Base-by-base conservation (phyloP, 2,329 filamentous ascomycete genomes). In the Alternaria sp. region DNA sequence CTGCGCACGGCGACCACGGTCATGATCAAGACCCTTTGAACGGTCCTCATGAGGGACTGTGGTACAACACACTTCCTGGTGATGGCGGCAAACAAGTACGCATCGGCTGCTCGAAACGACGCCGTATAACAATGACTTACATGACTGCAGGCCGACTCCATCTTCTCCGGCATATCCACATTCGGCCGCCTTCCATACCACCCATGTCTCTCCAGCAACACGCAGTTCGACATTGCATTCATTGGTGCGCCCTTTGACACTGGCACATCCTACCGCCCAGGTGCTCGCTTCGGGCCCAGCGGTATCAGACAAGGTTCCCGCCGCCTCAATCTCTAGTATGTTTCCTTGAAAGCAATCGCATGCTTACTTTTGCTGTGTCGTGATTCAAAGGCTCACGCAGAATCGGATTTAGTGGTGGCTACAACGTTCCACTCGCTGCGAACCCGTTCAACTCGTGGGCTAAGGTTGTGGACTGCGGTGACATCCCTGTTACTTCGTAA, bases 201-300 rank as follows among this genome's bases (percentile, higher is more conserved):
- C 61, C 91, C 92, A 4, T 96, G 93, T 77, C 84, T 96, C 5
- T 84, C 87, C n/a, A 89, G 87, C 65, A 86, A 88, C 25, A 89
- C 90, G 68, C 88, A 89, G 73, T 96, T 91, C 72, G 93, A 96
- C 69, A 94, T 96, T 79, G 93, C 93, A 2, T 96, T 96, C 79
- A 87, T 96, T 55, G 92, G 91, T 90, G 92, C 92, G 44, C 92
- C 93, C 0, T 96, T 96, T 71, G 93, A 96, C 77, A 95, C 93
- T 1, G 92, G 92, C 56, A 96, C 92, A 25, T 94, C 92, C 0
- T 96, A 96, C 81, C 85, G 92, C 55, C 93, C 92, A 4, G 92
- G 93, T 69, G 93, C 93, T 63, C 88, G 93, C 37, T 96, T 96
- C 71, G 93, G 93, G 0, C 93, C 93, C 10, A 92, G 90, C 30